Evolutionary conservation across 768 basidiomycete species (phyloP), one percentile per base, ranked within the genome.

Genomic region (Boletus tylopilopsis): DNA sequence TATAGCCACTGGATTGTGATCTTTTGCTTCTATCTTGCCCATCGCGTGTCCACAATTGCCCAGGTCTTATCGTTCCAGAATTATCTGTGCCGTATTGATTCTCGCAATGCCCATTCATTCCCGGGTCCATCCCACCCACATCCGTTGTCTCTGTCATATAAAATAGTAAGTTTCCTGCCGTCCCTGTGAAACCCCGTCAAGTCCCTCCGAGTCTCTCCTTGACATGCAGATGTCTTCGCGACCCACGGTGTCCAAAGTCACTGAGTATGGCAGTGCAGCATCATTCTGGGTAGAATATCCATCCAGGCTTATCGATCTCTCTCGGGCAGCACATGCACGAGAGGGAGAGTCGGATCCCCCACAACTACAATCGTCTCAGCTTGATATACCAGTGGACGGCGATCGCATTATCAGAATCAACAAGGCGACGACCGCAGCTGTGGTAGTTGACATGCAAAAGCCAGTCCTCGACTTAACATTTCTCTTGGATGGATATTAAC

Each of bases 381-480:
- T 75, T 11, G 83, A 87, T 30, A 71, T 87, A 30, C 64, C 71
- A 4, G 82, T 81, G 5, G 72, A 80, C 50, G 76, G 77, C 16
- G 72, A 74, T 19, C 72, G 81, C 21, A 69, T 66, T 18, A 64
- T 85, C 40, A 71, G 83, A 42, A 66, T 84, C 23, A 71, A 78
- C 56, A 73, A 71, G 29, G 66, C 73, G 25, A 64, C 70, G 41
- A 77, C 74, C 16, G 84, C 83, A 10, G 64, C 80, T 46, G 77
- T 85, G n/a, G 71, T 86, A 18, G 75, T 85, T 43, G 85, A 85
- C 58, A 86, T 87, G 85, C 85, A 86, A 62, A 87, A 85, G 84
- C 84, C 58, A 51, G 73, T 54, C n/a, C 16, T 32, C 29, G n/a
- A 22, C 39, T 7, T n/a, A 18, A 19, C 27, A 9, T 37, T 15